Evolutionary conservation across 371 early-diverging fungal species (phyloP).

Genomic region (Rhizopus sp.): DNA sequence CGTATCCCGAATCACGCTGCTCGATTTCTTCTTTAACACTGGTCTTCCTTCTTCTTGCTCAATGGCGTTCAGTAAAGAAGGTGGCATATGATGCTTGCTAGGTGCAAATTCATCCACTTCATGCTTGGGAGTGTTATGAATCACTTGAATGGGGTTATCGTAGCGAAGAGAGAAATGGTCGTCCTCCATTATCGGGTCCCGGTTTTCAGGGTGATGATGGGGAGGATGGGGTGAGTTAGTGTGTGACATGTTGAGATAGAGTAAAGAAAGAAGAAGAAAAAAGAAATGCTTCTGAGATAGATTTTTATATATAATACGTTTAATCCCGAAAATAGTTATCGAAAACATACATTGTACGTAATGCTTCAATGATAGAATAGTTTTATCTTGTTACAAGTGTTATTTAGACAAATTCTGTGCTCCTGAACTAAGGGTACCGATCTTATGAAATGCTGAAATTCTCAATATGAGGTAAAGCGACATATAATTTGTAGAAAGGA

Average conservation of each 20-base stretch:
- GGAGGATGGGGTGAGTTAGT: constrained; percentile 1
- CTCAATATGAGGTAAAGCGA: too few species aligned
- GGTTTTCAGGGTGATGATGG: constrained; percentile 12
- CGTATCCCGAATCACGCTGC: constrained; percentile 27
- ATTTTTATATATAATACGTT: too few species aligned
- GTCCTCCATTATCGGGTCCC: constrained; percentile 45
- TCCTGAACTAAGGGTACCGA: too few species aligned
- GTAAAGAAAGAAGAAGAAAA: neutral
- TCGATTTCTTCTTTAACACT: constrained; percentile 6
- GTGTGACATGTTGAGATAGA: constrained; percentile 3
- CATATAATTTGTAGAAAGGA: too few species aligned
- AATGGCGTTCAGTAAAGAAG: constrained; percentile 13
- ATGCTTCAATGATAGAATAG: too few species aligned
- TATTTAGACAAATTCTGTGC: too few species aligned
- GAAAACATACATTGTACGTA: too few species aligned
- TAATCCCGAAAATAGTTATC: too few species aligned
- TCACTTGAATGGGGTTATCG: constrained; percentile 43
- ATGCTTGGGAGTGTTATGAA: constrained; percentile 33
- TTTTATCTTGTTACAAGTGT: too few species aligned
- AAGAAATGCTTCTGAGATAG: neutral
- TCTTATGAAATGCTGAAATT: too few species aligned
- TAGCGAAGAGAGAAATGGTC: constrained; percentile 39
- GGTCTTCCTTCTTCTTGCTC: constrained; percentile 1
- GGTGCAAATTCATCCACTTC: constrained; percentile 30
- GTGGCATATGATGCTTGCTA: constrained; percentile 24